Evolutionary conservation across 352 stramenopile genomes (phyloP), one percentile per base, ranked within the genome.

Genomic region (Globisporangium okanoganense): DNA sequence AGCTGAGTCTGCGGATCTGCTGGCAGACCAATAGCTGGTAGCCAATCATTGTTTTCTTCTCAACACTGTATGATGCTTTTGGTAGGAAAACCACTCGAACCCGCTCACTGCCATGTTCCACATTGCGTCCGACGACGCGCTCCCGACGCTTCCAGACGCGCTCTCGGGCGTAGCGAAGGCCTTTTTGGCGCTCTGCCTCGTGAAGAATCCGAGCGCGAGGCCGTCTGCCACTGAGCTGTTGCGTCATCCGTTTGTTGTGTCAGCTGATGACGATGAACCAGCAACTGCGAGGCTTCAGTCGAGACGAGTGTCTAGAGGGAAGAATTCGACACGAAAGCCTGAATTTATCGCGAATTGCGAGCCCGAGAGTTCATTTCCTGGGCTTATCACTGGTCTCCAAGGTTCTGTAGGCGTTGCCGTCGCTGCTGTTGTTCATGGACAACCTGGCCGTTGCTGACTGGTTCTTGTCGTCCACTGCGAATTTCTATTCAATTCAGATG

Each of bases 181-280:
- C 0, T 93, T 91, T 58, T 65, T 90, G 1, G 50, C 58, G n/a
- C 44, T 59, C 10, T 93, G 84, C 48, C 82, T 93, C 33, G 69
- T 78, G 51, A 91, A 91, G 55, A 76, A 85, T 33, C 81, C 84
- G 24, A 35, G 43, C 7, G 70, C 80, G 33, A 74, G 97, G 35
- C 88, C 94, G 5, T 91, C 78, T 5, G 93, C 94, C 0, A 72
- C 55, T 2, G 86, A 97, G 64, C 71, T 99, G 18, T 70, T 99
- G 3, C 38, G 53, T 1, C 80, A 90, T 33, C 69, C 72, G 20
- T 90, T 90, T 56, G 29, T 60, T 12, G n/a, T n/a, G n/a, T 31
- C 41, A n/a, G 36, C 22, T 12, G n/a, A n/a, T n/a, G n/a, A n/a
- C n/a, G 3, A 22, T 16, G 29, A 22, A 14, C 14, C 36, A 51